Conservation (phyloP, 495 filamentous ascomycete species). For the Penicillium diatomitis region DNA sequence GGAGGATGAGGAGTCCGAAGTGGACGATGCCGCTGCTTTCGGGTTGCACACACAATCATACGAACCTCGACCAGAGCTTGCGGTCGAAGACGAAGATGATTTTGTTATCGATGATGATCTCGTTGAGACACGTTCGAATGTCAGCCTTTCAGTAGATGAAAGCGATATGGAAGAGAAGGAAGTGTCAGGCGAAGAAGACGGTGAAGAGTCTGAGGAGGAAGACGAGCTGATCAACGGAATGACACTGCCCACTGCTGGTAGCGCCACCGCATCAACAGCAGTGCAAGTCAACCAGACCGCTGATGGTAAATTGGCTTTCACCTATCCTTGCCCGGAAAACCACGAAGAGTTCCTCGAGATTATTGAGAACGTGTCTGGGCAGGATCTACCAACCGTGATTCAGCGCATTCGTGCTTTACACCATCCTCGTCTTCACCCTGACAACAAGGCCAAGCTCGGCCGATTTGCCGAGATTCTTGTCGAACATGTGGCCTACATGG, state of each 20-base stretch:
- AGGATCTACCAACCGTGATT: conserved; percentile 68
- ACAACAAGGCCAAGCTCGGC: conserved; percentile 76
- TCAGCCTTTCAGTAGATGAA: conserved; percentile 41
- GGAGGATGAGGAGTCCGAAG: conserved; percentile 31
- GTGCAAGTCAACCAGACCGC: conserved; percentile 26
- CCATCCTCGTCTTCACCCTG: conserved; percentile 72
- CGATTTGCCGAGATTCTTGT: conserved; percentile 68
- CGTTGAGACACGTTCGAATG: conserved; percentile 48
- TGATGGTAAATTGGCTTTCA: conserved; percentile 57
- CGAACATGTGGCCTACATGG: conserved; percentile 64
- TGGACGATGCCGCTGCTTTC: conserved; percentile 48
- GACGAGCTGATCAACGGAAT: conserved; percentile 39
- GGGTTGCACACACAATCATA: conserved; percentile 34
- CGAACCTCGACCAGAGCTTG: conserved; percentile 30
- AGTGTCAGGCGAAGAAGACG: conserved; percentile 38
- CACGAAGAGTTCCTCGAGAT: conserved; percentile 65
- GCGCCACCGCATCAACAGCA: conserved; percentile 15
- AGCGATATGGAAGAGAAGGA: conserved; percentile 46
- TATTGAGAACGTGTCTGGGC: conserved; percentile 44
- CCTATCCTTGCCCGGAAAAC: conserved; percentile 71
- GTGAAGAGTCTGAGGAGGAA: conserved; percentile 38
- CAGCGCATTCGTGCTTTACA: conserved; percentile 82
- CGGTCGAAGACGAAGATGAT: conserved; percentile 83
- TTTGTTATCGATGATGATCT: conserved; percentile 85
- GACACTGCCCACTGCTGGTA: conserved; percentile 16